Percentiles rank a stretch among this genome's conserved stretches.
Conservation (phyloP, 768 basidiomycete species). For the Suillus placidus region DNA sequence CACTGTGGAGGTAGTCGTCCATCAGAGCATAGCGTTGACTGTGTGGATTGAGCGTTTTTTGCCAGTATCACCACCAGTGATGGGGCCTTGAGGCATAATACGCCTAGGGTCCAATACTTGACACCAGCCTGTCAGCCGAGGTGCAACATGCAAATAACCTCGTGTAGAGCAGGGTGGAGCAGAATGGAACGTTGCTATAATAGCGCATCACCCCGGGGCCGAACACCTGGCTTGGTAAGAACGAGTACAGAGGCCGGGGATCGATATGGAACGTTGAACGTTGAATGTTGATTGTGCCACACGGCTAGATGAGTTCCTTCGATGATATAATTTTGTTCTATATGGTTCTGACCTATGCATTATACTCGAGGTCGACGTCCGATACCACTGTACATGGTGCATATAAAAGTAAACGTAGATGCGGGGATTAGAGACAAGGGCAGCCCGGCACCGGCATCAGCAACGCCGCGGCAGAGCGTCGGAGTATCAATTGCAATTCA, state of each 20-base stretch:
- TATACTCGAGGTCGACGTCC: background rate
- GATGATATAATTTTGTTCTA: background rate
- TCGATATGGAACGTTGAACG: background rate
- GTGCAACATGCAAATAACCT: background rate
- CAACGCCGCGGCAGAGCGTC: background rate
- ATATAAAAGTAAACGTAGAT: background rate
- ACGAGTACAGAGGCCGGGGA: background rate
- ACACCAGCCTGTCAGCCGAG: background rate
- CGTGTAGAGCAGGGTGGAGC: background rate
- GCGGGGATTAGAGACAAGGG: background rate
- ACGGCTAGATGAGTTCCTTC: background rate
- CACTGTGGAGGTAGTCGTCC: background rate
- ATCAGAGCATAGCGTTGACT: background rate
- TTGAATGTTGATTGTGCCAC: background rate
- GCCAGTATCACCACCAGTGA: no score
- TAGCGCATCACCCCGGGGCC: background rate
- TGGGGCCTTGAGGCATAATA: background rate
- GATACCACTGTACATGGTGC: background rate
- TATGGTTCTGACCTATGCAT: background rate
- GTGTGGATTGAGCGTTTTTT: background rate
- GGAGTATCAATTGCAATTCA: background rate
- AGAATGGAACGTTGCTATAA: background rate
- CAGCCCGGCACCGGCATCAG: background rate
- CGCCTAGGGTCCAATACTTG: background rate
- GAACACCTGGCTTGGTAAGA: background rate